Base-by-base conservation (phyloP, 805 yeast species). In the Candida methanosorbosa region DNA sequence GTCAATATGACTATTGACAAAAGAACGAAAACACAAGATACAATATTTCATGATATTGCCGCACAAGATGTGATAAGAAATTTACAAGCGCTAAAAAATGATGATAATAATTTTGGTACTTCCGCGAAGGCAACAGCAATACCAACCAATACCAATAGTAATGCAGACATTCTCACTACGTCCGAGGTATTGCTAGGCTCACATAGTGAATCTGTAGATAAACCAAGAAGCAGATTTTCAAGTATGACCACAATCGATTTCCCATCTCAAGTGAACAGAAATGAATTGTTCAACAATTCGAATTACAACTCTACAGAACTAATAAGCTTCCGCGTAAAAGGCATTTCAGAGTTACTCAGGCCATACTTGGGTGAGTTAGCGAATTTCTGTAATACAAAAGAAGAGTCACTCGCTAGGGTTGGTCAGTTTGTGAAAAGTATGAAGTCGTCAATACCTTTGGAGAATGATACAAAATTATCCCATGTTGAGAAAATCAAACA, bases 401-500 rank as follows among this genome's bases (percentile, higher is more conserved):
- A 39, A 2, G 54, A 47, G 18, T 22, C 46, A 9, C 18, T 41
- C 9, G 23, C 27, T 8, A 41, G 38, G 16, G 30, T 51, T 2
- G 29, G 22, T 3, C 30, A 37, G 9, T 43, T 40, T 28, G 18
- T 42, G 13, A 13, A 14, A 2, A 40, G 36, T 27, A 36, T 51
- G 19, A 30, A 20, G 12, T 26, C 43, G 8, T 30, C 51, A 0
- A 34, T 49, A 5, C 56, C 54, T 3, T 25, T 17, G 4, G 31
- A 30, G 20, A 29, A 34, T 13, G 18, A 12, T 2, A 29, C 40
- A 14, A 36, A 36, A 12, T 22, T 45, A 23, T 35, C 52, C 2
- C 48, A 48, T 31, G 23, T 49, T 8, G 52, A 48, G 22, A 36
- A 37, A 17, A 38, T 49, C 15, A 38, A 37, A 20, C 29, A 31